Percentiles rank a stretch among this genome's conserved stretches.
These are phyloP conservation scores for Xerocomus amazonicus DNA, from an alignment of 1,284 basidiomycete species.

Conservation along the genomic window DNA sequence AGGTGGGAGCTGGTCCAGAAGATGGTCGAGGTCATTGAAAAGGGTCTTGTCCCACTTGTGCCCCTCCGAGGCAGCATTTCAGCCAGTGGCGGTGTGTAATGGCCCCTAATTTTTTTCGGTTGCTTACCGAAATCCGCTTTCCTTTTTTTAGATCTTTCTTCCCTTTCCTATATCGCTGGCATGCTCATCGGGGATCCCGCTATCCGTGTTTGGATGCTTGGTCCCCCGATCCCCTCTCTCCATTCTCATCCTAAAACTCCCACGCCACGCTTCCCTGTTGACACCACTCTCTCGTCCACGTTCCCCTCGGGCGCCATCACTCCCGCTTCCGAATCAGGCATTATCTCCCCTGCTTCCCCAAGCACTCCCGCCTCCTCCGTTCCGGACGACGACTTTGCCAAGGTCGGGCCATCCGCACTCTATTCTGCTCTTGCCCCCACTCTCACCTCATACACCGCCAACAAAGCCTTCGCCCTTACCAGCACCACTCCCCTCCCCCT, in stretches of 20 bases:
- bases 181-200: constrained; percentile 75
- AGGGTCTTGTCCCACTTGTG: constrained; percentile 77
- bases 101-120: neutral
- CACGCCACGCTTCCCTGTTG: constrained; percentile 15
- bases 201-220: constrained; percentile 56
- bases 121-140: neutral
- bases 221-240: constrained; percentile 1
- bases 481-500: constrained; percentile 67
- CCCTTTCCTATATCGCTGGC: constrained; percentile 84
- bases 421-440: constrained; percentile 1
- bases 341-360: constrained; percentile 20
- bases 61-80: constrained; percentile 84
- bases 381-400: constrained; percentile 22
- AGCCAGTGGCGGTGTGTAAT: constrained; percentile 65
- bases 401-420: constrained; percentile 1
- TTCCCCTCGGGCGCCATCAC: constrained; percentile 19
- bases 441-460: constrained; percentile 42
- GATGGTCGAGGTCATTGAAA: constrained; percentile 70
- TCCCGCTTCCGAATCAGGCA: constrained; percentile 16
- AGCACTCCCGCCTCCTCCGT: constrained; percentile 32
- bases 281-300: constrained; percentile 1
- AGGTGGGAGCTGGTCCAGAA: constrained; percentile 78
- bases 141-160: constrained; percentile 56
- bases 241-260: constrained; percentile 1
- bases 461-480: constrained; percentile 64